Conservation (phyloP, 1,284 basidiomycete species). For the Microbotryum saponariae region DNA sequence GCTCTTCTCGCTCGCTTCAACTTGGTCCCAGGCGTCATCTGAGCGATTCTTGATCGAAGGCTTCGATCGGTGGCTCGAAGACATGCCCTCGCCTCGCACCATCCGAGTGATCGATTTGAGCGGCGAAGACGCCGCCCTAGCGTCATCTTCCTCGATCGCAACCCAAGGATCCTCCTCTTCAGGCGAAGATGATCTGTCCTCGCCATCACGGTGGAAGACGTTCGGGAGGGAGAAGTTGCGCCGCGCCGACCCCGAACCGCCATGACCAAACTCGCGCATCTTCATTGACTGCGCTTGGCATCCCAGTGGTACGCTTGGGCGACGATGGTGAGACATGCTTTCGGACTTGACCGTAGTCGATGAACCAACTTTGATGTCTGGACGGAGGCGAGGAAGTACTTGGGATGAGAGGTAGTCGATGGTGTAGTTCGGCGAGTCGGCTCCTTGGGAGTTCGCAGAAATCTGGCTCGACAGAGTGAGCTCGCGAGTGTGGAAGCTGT, state of each 20-base stretch:
- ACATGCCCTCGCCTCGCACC: not conserved
- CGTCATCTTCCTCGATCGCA: slow-evolving; percentile 4
- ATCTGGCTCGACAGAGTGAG: not conserved
- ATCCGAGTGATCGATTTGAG: not conserved
- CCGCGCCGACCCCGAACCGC: not conserved
- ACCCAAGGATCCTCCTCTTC: slow-evolving; percentile 8
- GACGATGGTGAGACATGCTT: not conserved
- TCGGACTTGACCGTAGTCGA: slow-evolving; percentile 4
- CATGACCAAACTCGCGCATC: not conserved
- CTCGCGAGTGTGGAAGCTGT: slow-evolving; percentile 7
- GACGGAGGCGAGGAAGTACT: slow-evolving; percentile 22
- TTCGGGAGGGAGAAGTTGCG: slow-evolving; percentile 14
- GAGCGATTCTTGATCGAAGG: not conserved
- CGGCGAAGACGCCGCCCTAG: not conserved
- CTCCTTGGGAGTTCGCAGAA: not conserved
- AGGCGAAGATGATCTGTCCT: not conserved
- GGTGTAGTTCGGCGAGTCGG: not conserved
- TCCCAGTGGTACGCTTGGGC: not conserved
- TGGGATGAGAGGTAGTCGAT: slow-evolving; percentile 27
- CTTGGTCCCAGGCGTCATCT: not conserved
- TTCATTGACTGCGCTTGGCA: not conserved
- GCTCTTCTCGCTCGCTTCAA: not conserved
- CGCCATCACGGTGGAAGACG: slow-evolving; percentile 1
- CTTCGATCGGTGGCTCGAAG: slow-evolving; percentile 2
- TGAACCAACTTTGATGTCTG: slow-evolving; percentile 13